Evolutionary conservation across 2,329 filamentous ascomycete genomes (phyloP), one percentile per base, ranked within the genome.

Genomic region (Elsinoe perseae): DNA sequence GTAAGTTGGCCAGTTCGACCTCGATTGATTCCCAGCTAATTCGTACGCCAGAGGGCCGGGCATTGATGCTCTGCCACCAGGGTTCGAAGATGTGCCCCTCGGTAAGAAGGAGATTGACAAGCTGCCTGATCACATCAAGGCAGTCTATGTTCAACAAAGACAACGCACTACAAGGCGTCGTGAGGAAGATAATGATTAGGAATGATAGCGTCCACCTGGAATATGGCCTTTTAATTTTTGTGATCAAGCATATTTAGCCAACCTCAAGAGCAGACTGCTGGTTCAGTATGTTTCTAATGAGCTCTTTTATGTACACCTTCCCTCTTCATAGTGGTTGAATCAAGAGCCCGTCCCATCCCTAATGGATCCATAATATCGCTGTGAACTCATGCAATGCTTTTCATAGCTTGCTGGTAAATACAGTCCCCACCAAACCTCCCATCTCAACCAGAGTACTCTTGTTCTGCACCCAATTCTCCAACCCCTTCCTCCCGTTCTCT

Each of bases 371-470:
- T 4, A 23, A 18, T 43, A 20, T 43, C 8, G 18, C 21, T 43
- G 38, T 36, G 25, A 8, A 20, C 21, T 27, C 21, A 44, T 25
- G 20, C 14, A 6, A 50, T 32, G 28, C 25, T 20, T 50, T n/a
- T 18, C 14, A 60, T 38, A 61, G 48, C 71, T 89, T 89, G 21
- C 48, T 52, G 27, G 83, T 77, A 71, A 93, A 95, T 0, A 89
- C 84, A 7, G 80, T 90, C 57, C 77, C 81, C 57, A 84, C 86
- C 59, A 70, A 76, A 30, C 85, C 86, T 40, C 83, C 82, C 78
- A 91, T 86, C 69, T 95, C 89, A 2, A 95, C 84, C 27, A 95
- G 71, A 1, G 89, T 95, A 71, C 89, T 95, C 77, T 93, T 95
- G 64, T 91, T 93, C 72, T 83, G 78, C 54, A 90, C 80, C 85